Percentiles rank a stretch among this genome's conserved stretches.
Evolutionary conservation across 345 rosid species (phyloP).

Genomic region (Ceriops tagal): DNA sequence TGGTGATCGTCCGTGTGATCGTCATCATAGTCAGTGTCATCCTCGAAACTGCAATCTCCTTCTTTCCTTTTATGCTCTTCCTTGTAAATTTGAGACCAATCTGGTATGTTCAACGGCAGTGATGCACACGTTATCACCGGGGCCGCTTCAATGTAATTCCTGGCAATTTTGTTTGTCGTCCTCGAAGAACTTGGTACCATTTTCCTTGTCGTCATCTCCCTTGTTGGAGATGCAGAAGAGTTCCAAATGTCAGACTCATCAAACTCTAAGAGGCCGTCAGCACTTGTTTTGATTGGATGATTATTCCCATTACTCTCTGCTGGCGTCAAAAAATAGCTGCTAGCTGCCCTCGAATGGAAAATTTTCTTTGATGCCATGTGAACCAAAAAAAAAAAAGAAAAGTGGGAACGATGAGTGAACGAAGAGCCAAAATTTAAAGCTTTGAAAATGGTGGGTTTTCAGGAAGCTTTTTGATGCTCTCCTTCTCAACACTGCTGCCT

Average conservation of each 20-base stretch:
- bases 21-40: conserved; percentile 1
- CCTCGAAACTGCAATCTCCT: background rate
- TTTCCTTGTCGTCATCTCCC: conserved; percentile 30
- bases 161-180: conserved; percentile 29
- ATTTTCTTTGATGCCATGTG: conserved; percentile 56
- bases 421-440: background rate
- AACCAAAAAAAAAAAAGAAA: background rate
- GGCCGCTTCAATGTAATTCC: conserved; percentile 16
- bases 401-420: background rate
- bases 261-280: conserved; percentile 42
- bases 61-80: conserved; percentile 20
- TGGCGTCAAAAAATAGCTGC: conserved; percentile 32
- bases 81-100: conserved; percentile 74
- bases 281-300: background rate
- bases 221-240: conserved; percentile 13
- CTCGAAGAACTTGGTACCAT: conserved; percentile 35
- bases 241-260: conserved; percentile 57
- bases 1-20: conserved; percentile 7
- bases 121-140: conserved; percentile 35
- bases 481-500: background rate
- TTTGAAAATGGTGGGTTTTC: too few species aligned
- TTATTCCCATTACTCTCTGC: conserved; percentile 18
- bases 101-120: conserved; percentile 68
- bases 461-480: too few species aligned
- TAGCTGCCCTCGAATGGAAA: conserved; percentile 42